Base-by-base conservation (phyloP, 495 filamentous ascomycete species). In the Cercophora scortea region DNA sequence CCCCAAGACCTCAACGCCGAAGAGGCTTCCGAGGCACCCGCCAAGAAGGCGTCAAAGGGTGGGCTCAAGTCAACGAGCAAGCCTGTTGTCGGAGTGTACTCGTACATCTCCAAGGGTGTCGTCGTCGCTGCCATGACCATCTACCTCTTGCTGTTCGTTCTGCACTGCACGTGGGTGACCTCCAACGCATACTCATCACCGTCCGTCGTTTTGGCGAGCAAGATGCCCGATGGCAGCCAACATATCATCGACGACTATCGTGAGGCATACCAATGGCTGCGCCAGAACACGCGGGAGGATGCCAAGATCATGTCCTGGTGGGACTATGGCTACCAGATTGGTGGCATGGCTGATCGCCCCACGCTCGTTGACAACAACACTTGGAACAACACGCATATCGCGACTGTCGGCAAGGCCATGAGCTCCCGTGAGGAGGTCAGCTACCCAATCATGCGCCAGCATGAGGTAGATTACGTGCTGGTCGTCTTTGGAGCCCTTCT, bases 261-360 rank as follows among this genome's bases (percentile, higher is more conserved):
- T 63, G 94, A 99, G 77, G 94, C 94, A 3, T 99, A 99, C 76
- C 95, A 99, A 71, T 99, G 94, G 94, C 84, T 99, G 45, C 87
- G 94, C 57, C 95, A 97, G 69, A 99, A 99, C 68, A 97, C 94
- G 3, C 76, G 83, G 15, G 79, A 90, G 44, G 87, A 95, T 63
- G 92, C 94, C 60, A 99, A 99, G 80, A 87, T 99, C 63, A 97
- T 97, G 94, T 91, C 89, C 13, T 99, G 94, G 94, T 99, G 94
- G 94, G 94, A 99, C 66, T 99, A 99, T 59, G 94, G 94, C 47
- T 99, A 99, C 73, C 94, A 99, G 72, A 99, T 99, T 66, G 94
- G 94, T 73, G 94, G 94, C 52, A 99, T 99, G 94, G 94, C 94
- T 36, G 94, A 99, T 69, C 84, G 94, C 19, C 90, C 94, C 38